Base-by-base conservation (phyloP, 345 rosid genomes). In the Turnera subulata region DNA sequence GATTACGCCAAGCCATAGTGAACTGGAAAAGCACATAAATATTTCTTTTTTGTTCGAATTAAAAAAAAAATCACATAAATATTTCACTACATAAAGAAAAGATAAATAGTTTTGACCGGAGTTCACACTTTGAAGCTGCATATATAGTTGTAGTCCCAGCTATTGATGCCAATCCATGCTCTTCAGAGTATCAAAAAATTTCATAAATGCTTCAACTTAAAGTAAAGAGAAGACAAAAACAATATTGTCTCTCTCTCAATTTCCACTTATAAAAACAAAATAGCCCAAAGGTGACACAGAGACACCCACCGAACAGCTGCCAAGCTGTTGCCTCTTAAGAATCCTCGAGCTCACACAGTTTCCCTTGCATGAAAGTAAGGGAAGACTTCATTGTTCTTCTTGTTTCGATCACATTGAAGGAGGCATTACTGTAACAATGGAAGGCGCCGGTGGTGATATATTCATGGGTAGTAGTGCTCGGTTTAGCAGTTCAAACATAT, bases 401-500 rank as follows among this genome's bases (percentile, higher is more conserved):
- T 45, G 13, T 48, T 24, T 42, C n/a, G 42, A 43, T 2, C 32
- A 15, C 4, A 20, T 25, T 49, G 42, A 33, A 2, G 2, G 18
- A 18, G 35, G 38, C 12, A n/a, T 14, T 54, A 1, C 56, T 50
- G 26, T 15, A 37, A 46, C 33, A 53, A 77, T 76, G 79, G 84
- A 69, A 29, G 60, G 60, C n/a, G n/a, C n/a, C n/a, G n/a, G n/a
- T 6, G 73, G 71, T 15, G 83, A 75, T 21, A 19, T 32, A 15
- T 33, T 39, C 21, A 62, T 70, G 42, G 54, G 67, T 8, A 67
- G 78, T 35, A 75, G 78, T 51, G 77, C 73, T 15, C 70, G 78
- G n/a, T 46, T 67, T 11, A 64, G 82, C 56, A 74, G 78, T 53
- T 71, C 84, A 2, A 69, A 49, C 63, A 72, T 76, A 23, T 77